phyloP scores from a whole-genome alignment of 495 filamentous ascomycete species.

The Aspergillus cristatus region DNA sequence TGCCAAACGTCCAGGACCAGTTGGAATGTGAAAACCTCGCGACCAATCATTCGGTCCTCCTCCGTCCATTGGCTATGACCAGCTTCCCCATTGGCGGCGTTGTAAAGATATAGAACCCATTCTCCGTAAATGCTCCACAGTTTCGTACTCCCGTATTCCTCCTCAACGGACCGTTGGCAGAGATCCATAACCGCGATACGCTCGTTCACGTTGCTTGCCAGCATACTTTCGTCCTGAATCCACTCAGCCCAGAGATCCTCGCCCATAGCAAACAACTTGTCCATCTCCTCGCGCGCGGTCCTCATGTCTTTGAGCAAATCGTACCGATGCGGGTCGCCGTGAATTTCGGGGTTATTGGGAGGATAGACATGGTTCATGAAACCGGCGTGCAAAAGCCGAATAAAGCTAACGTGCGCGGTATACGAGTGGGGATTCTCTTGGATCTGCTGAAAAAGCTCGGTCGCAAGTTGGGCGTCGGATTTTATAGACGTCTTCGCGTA shows the following conservation, averaged over 20 bases:
- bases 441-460: constrained; percentile 44
- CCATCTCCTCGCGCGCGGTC: constrained; percentile 56
- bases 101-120: constrained; percentile 71
- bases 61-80: constrained; percentile 56
- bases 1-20: constrained; percentile 70
- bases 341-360: constrained; percentile 35
- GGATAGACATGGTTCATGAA: constrained; percentile 48
- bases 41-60: constrained; percentile 65
- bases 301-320: constrained; percentile 54
- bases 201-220: constrained; percentile 53
- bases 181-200: constrained; percentile 73
- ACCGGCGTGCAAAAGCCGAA: constrained; percentile 55
- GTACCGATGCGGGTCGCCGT: constrained; percentile 41
- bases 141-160: constrained; percentile 74
- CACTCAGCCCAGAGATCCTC: constrained; percentile 57
- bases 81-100: constrained; percentile 46
- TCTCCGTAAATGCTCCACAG: constrained; percentile 87
- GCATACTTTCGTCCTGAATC: constrained; percentile 53
- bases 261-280: constrained; percentile 55
- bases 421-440: constrained; percentile 55
- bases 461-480: constrained; percentile 44
- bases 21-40: constrained; percentile 72
- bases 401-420: constrained; percentile 53
- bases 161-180: constrained; percentile 67
- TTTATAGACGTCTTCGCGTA: constrained; percentile 44